Evolutionary conservation across 75 land plant species (phyloP), one percentile per base, ranked within the genome.

Genomic region (Adiantum capillusveneris): DNA sequence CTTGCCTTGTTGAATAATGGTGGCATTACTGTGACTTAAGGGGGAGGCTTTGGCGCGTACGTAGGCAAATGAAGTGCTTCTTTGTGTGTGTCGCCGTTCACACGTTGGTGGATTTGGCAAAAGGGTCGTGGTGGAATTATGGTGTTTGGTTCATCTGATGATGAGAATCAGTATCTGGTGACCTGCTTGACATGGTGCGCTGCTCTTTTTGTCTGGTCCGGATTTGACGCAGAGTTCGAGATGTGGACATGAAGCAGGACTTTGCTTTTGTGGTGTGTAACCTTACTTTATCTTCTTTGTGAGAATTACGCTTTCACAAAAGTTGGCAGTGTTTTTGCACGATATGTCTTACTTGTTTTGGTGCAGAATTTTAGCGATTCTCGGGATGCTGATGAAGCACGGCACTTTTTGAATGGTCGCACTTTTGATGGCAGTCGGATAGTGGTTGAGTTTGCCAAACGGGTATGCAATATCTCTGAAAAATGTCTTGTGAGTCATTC

Each of bases 181-280:
- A 60, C 61, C 57, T 77, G 66, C 65, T 81, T 69, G 78, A 81
- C 66, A 66, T 85, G 95, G 80, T 85, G 91, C 91, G 75, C 96
- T 75, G 78, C 78, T 86, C 80, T 87, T 68, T 82, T 70, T 90
- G 83, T 85, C 67, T 84, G 88, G 84, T 70, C 77, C 67, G 73
- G 79, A n/a, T 57, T 83, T 90, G 84, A 56, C 95, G 84, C 97
- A 92, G 97, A 92, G 82, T 92, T 64, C 98, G 98, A 45, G 92
- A 94, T 74, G 98, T 94, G 96, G 96, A 86, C 76, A 58, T 94
- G 87, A 94, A 94, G 98, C 96, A 78, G 58, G 98, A 94, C 82
- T 94, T 70, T 62, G 98, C 98, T 42, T 94, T 92, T 59, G 74
- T 92, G 68, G 97, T 92, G 79, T 43, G 95, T 77, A 75, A 48